A percentile compares a stretch with the other conserved stretches of the same genome.
Evolutionary conservation across 257 asterid species (phyloP).

Genomic region (Sherardia arvensis): DNA sequence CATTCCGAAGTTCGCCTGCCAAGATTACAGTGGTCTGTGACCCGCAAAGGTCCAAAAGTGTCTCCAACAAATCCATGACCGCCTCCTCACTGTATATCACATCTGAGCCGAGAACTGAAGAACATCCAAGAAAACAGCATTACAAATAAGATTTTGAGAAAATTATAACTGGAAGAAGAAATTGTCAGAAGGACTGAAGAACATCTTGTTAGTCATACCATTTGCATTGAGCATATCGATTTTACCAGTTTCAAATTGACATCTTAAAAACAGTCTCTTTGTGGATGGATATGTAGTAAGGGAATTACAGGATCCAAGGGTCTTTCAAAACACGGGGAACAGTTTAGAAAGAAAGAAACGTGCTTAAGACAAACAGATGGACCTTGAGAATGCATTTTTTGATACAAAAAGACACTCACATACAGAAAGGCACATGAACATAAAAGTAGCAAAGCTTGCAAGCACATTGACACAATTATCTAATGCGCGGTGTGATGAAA

Average conservation of each 20-base stretch:
- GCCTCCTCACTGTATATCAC: constrained; percentile 87
- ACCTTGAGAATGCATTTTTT: neutral
- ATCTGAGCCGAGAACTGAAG: constrained; percentile 77
- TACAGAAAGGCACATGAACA: neutral
- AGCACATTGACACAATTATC: neutral
- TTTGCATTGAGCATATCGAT: neutral
- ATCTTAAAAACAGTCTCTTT: neutral
- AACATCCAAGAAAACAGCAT: neutral
- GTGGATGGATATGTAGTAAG: neutral
- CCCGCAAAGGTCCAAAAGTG: constrained; percentile 64
- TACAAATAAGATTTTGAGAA: neutral
- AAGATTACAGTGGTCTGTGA: constrained; percentile 62
- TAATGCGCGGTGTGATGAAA: neutral
- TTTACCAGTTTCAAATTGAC: neutral
- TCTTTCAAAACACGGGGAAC: neutral
- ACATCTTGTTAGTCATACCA: neutral
- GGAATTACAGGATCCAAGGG: neutral
- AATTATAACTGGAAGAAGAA: neutral
- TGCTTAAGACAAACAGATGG: neutral
- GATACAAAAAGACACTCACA: neutral
- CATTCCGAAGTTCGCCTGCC: constrained; percentile 96
- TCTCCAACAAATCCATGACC: constrained; percentile 61
- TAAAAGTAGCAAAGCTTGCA: neutral
- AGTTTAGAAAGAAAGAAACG: neutral
- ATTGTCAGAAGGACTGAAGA: neutral